Percentiles rank a stretch among this genome's conserved stretches.
These are phyloP conservation scores for Prinsepia uniflora DNA, from an alignment of 306 rosid genomes.

Conservation along the genomic window DNA sequence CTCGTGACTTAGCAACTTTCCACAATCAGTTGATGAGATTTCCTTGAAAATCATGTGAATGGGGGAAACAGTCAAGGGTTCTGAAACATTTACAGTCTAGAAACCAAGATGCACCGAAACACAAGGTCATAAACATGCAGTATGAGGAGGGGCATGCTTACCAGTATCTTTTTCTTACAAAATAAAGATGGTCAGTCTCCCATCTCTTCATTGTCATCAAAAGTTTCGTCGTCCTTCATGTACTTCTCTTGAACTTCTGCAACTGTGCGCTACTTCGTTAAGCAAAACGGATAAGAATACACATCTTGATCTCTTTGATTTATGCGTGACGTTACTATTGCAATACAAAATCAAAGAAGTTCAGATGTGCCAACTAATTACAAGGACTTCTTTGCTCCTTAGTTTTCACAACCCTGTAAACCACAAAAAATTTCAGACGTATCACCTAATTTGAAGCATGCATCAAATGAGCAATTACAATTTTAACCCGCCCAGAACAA, in stretches of 20 bases:
- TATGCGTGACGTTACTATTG: neutral
- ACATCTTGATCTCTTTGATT: neutral
- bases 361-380: neutral
- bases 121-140: neutral
- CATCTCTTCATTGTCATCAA: constrained; percentile 34
- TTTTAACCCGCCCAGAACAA: no score
- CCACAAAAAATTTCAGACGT: no score
- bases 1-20: neutral
- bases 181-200: neutral
- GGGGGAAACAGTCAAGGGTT: neutral
- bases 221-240: constrained; percentile 70
- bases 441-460: no score
- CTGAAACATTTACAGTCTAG: neutral
- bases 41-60: neutral
- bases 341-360: neutral
- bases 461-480: no score
- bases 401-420: neutral
- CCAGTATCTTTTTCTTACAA: constrained; percentile 16
- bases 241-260: constrained; percentile 97
- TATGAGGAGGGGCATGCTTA: neutral
- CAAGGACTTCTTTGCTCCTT: neutral
- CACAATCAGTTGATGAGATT: neutral
- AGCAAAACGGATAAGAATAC: constrained; percentile 29
- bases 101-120: neutral
- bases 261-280: constrained; percentile 62